Evolutionary conservation across 2,329 filamentous ascomycete genomes (phyloP).

Genomic region (Knufia petricola): DNA sequence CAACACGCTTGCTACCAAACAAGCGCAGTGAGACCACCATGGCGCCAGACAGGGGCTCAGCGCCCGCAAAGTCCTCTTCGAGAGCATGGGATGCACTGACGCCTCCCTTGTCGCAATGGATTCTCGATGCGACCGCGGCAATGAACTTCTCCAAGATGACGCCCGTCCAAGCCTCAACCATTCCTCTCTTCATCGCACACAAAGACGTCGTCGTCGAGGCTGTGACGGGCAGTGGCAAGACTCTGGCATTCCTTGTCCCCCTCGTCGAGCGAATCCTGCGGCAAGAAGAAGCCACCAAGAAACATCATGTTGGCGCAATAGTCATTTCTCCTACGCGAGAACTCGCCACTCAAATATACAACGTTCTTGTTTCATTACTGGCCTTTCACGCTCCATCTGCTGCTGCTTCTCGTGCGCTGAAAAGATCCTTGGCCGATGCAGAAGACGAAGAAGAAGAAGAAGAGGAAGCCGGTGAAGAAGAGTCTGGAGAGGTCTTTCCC

Average conservation of each 20-base stretch:
- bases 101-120: constrained; percentile 68
- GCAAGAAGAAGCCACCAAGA: constrained; percentile 72
- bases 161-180: constrained; percentile 85
- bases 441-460: constrained; percentile 28
- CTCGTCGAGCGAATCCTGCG: constrained; percentile 73
- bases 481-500: constrained; percentile 7
- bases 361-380: constrained; percentile 66
- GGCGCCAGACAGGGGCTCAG: constrained; percentile 32
- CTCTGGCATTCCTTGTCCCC: constrained; percentile 74
- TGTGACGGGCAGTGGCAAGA: constrained; percentile 87
- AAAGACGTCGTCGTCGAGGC: constrained; percentile 92
- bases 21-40: constrained; percentile 8
- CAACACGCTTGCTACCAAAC: neutral
- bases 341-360: constrained; percentile 80
- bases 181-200: constrained; percentile 78
- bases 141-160: constrained; percentile 86
- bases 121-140: constrained; percentile 68
- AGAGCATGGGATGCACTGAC: constrained; percentile 60
- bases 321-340: constrained; percentile 89
- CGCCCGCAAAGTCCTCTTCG: constrained; percentile 39
- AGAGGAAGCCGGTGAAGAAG: constrained; percentile 18
- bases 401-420: constrained; percentile 32
- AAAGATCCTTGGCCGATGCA: constrained; percentile 26
- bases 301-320: constrained; percentile 81
- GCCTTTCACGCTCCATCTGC: constrained; percentile 76